A percentile compares a stretch with the other conserved stretches of the same genome.
These are phyloP conservation scores for Chamaecrista fasciculata DNA, from an alignment of 306 rosid species.

Conservation along the genomic window DNA sequence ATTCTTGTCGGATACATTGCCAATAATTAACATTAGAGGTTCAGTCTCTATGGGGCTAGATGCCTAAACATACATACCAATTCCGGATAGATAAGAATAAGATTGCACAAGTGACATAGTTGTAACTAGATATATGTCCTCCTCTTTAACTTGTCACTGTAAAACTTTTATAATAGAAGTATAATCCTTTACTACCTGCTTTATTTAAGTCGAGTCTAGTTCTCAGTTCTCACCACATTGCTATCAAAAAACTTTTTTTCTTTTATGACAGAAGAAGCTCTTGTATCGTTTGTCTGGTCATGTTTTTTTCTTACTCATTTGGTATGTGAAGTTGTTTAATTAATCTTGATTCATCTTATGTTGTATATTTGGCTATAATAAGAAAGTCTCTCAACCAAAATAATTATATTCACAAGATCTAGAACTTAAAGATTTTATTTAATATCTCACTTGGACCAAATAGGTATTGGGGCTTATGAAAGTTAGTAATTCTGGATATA, in stretches of 20 bases:
- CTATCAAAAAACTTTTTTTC: neutral
- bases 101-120: conserved; percentile 1
- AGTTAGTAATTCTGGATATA: neutral
- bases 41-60: conserved; percentile 4
- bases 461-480: no score
- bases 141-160: neutral
- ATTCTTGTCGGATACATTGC: conserved; percentile 13
- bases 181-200: neutral
- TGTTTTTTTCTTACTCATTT: no score
- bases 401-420: no score
- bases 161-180: no score
- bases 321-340: no score
- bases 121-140: conserved; percentile 1
- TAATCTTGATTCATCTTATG: no score
- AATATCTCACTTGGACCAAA: no score
- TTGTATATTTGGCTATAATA: no score
- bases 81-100: conserved; percentile 17
- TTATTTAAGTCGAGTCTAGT: neutral
- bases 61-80: conserved; percentile 3
- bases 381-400: no score
- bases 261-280: neutral
- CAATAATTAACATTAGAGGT: conserved; percentile 18
- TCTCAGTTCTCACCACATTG: neutral
- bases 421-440: no score
- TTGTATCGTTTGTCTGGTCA: neutral